Conservation (phyloP, 179 eudicot genomes). For the Silene coronaria region DNA sequence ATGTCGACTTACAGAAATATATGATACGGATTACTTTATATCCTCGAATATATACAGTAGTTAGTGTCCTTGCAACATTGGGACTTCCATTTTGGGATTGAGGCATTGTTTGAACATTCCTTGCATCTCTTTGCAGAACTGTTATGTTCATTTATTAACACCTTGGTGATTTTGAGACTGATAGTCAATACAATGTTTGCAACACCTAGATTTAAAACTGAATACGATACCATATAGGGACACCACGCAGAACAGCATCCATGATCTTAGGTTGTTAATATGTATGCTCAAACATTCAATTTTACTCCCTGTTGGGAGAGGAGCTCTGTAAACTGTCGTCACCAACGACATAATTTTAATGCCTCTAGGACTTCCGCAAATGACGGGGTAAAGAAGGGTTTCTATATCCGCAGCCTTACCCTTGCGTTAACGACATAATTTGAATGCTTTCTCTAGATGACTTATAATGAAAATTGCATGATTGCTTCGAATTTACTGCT, state of each 20-base stretch:
- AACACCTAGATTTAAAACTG: not conserved
- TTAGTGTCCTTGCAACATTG: not conserved
- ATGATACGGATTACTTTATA: no score
- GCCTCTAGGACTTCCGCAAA: no score
- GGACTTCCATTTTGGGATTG: not conserved
- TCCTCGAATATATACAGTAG: not conserved
- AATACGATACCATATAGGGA: not conserved
- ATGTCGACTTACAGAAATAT: no score
- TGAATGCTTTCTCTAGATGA: no score
- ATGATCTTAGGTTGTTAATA: not conserved
- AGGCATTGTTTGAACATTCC: slow-evolving; percentile 1
- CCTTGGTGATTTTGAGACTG: not conserved
- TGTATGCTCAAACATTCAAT: not conserved
- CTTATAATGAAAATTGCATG: no score
- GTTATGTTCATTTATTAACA: not conserved
- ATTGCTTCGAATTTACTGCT: no score
- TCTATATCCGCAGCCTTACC: no score
- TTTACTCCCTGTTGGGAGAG: not conserved
- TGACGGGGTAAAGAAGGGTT: no score
- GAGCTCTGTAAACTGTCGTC: not conserved
- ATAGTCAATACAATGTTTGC: not conserved
- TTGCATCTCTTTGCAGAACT: not conserved
- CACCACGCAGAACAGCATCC: not conserved
- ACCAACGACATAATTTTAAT: not conserved
- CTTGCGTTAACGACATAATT: no score